Percentiles rank a stretch among this genome's conserved stretches.
Conservation (phyloP, 75 land plant genomes). For the Pseudotsuga menziesii region DNA sequence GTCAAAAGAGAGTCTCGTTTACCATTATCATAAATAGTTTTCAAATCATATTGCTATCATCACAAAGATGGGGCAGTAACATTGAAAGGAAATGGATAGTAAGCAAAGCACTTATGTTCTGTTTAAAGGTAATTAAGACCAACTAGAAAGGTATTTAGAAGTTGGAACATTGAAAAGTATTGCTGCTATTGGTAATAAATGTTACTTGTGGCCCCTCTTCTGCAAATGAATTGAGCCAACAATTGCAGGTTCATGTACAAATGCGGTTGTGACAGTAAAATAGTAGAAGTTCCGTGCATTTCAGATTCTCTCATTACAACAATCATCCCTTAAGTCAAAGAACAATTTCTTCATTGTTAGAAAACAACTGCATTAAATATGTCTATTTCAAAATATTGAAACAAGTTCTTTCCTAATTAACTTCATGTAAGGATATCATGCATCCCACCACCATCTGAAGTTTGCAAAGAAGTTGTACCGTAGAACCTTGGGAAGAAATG, state of each 20-base stretch:
- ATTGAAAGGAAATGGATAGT: too few relatives aligned
- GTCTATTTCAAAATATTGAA: neutral
- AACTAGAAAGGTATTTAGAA: too few relatives aligned
- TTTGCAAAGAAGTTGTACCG: constrained; percentile 48
- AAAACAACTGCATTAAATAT: neutral
- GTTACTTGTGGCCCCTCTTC: neutral
- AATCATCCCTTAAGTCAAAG: neutral
- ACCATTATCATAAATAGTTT: too few relatives aligned
- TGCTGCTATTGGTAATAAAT: too few relatives aligned
- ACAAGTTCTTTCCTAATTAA: neutral
- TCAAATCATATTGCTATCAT: too few relatives aligned
- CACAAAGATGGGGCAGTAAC: too few relatives aligned
- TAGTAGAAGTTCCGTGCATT: neutral
- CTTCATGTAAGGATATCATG: constrained; percentile 18
- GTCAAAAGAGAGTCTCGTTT: too few relatives aligned
- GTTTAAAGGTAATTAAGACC: too few relatives aligned
- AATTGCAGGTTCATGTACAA: neutral
- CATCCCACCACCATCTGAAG: constrained; percentile 48
- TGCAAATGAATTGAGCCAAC: neutral
- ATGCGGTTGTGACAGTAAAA: neutral
- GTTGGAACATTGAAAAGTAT: too few relatives aligned
- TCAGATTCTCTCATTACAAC: neutral
- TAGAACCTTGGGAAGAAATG: constrained; percentile 66
- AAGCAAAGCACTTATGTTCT: too few relatives aligned
- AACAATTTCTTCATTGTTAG: neutral